Evolutionary conservation across 75 land plant genomes (phyloP), one percentile per base, ranked within the genome.

Genomic region (Pseudotsuga menziesii): DNA sequence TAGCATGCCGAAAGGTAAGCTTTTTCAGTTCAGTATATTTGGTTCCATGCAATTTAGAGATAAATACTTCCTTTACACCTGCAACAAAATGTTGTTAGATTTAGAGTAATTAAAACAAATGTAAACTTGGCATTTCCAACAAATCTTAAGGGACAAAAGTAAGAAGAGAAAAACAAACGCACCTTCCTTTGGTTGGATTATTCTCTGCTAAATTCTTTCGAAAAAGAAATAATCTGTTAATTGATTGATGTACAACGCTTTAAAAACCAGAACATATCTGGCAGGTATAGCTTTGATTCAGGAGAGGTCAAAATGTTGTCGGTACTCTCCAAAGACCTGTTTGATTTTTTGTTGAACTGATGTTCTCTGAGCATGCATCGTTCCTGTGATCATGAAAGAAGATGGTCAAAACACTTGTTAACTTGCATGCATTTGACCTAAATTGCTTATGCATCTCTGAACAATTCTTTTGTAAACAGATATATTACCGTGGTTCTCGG

Each of bases 231-330:
- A 19, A 64, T 64, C 39, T 32, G n/a, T 32, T 64, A 64, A 32
- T 29, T 64, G 41, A 32, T 64, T 36, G 29, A 64, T 9, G 86
- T 81, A 80, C 91, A 89, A 66, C 86, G 88, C 80, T 89, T 89
- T 58, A 89, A 69, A 79, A 89, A 89, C 91, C 91, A 89, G 58
- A 89, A 82, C 27, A 89, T 54, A 58, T 86, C 84, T 72, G 78
- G 52, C 2, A 76, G 15, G 36, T 61, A 83, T n/a, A 80, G 83
- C 75, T 79, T 83, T 44, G 78, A 58, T 62, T 56, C 77, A n/a
- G 66, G 67, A 35, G 74, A n/a, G 52, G 58, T 25, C 13, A 74
- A 62, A 27, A 61, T 71, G 35, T 41, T 72, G 22, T 39, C 69
- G 16, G 69, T 19, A 64, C 69, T 29, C 14, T 32, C 29, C 5